A percentile compares a stretch with the other conserved stretches of the same genome.
phyloP scores from a whole-genome alignment of 176 grass and related monocot genomes.

The Musa itinerans region DNA sequence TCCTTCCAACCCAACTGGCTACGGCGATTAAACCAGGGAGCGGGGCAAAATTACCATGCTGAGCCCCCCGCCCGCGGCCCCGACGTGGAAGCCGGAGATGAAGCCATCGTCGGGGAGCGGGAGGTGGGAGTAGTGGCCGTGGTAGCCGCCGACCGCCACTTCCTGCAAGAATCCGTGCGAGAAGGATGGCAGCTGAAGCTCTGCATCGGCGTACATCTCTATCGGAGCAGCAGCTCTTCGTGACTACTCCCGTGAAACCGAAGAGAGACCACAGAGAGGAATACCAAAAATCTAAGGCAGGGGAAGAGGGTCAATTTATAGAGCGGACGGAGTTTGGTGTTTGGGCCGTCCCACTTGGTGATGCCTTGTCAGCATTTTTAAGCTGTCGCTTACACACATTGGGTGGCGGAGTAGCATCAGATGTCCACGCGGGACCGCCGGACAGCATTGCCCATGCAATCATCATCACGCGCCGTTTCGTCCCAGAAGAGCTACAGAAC shows the following conservation, averaged over 20 bases:
- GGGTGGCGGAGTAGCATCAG: background rate
- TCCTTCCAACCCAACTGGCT: background rate
- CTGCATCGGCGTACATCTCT: conserved; percentile 46
- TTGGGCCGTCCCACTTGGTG: too few species aligned
- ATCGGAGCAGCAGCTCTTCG: background rate
- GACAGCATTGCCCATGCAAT: background rate
- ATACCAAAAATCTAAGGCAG: background rate
- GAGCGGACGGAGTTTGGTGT: background rate
- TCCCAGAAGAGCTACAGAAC: background rate
- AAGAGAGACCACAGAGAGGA: background rate
- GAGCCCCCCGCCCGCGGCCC: conserved; percentile 8
- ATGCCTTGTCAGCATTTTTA: too few species aligned
- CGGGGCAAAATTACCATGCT: conserved; percentile 32
- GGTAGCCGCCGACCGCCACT: background rate
- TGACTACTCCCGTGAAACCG: too few species aligned
- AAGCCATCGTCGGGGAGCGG: background rate
- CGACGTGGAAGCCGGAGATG: conserved; percentile 8
- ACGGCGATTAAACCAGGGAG: too few species aligned
- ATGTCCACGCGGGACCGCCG: background rate
- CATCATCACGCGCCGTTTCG: background rate
- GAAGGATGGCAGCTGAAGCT: conserved; percentile 30
- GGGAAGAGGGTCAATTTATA: background rate
- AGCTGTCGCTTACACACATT: background rate
- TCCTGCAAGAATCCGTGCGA: conserved; percentile 18
- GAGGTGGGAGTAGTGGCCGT: background rate